These are phyloP conservation scores for Colletotrichum trifolii DNA, from an alignment of 2,329 filamentous ascomycete genomes.

Conservation along the genomic window DNA sequence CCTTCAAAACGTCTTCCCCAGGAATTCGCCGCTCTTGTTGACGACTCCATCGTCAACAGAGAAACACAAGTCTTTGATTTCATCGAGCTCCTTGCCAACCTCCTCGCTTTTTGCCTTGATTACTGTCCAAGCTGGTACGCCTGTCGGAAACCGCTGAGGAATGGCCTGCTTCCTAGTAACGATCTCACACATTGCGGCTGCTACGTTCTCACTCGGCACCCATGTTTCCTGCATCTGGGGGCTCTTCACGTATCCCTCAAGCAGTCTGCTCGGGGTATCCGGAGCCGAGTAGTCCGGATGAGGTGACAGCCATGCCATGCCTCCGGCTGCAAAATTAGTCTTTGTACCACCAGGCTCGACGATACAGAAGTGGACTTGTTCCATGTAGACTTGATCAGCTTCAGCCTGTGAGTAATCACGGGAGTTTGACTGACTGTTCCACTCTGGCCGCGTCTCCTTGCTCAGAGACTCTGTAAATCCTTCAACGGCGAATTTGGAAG, in stretches of 20 bases:
- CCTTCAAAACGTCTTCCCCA: background rate
- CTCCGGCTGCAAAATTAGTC: conserved; percentile 48
- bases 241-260: conserved; percentile 16
- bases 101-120: conserved; percentile 8
- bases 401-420: background rate
- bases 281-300: conserved; percentile 51
- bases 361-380: conserved; percentile 51
- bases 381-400: background rate
- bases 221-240: conserved; percentile 14
- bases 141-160: conserved; percentile 7
- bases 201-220: conserved; percentile 3
- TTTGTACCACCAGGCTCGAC: conserved; percentile 54
- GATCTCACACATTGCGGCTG: conserved; percentile 13
- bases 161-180: conserved; percentile 4
- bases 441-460: conserved; percentile 54
- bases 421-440: conserved; percentile 49
- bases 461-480: conserved; percentile 58
- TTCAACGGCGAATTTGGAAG: conserved; percentile 57
- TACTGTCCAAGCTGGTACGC: conserved; percentile 5
- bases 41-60: conserved; percentile 7
- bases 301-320: conserved; percentile 30
- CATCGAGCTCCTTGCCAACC: conserved; percentile 6
- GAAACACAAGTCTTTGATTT: conserved; percentile 5
- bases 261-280: conserved; percentile 44
- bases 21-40: conserved; percentile 13